Conservation (phyloP, 257 asterid genomes). For the Solanum arcanum region DNA sequence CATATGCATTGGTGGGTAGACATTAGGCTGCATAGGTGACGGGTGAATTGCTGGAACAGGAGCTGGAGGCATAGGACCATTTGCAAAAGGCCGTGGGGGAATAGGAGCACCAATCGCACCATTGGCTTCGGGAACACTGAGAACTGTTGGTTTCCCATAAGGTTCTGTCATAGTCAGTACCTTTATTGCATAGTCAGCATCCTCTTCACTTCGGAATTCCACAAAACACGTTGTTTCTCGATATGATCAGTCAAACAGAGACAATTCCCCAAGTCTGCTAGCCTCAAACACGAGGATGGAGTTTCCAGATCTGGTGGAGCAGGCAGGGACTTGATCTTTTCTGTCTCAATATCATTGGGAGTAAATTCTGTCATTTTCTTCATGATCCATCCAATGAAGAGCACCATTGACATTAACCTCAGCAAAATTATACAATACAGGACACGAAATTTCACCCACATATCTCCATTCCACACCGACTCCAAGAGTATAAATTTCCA, state of each 20-base stretch:
- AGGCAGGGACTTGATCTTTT: not conserved
- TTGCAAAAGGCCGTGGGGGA: conserved; percentile 68
- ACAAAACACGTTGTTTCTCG: conserved; percentile 37
- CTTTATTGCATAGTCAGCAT: conserved; percentile 93
- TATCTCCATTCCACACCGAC: not conserved
- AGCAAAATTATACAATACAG: too few relatives aligned
- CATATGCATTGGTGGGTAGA: conserved; percentile 49
- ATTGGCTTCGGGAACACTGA: conserved; percentile 36
- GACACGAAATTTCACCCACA: not conserved
- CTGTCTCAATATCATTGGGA: not conserved
- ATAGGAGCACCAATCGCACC: conserved; percentile 30
- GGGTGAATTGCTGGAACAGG: conserved; percentile 42
- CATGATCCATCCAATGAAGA: not conserved
- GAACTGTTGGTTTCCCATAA: conserved; percentile 61
- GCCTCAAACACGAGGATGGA: not conserved
- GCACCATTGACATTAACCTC: not conserved
- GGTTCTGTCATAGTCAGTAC: conserved; percentile 80
- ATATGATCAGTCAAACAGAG: not conserved
- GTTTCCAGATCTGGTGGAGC: not conserved
- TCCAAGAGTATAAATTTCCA: not conserved
- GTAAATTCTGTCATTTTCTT: not conserved
- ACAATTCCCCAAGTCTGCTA: not conserved
- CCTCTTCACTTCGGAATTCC: conserved; percentile 92
- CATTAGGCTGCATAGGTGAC: conserved; percentile 35
- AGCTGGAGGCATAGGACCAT: conserved; percentile 53